A percentile compares a stretch with the other conserved stretches of the same genome.
Evolutionary conservation across 306 rosid genomes (phyloP).

Genomic region (Mimosa pudica): DNA sequence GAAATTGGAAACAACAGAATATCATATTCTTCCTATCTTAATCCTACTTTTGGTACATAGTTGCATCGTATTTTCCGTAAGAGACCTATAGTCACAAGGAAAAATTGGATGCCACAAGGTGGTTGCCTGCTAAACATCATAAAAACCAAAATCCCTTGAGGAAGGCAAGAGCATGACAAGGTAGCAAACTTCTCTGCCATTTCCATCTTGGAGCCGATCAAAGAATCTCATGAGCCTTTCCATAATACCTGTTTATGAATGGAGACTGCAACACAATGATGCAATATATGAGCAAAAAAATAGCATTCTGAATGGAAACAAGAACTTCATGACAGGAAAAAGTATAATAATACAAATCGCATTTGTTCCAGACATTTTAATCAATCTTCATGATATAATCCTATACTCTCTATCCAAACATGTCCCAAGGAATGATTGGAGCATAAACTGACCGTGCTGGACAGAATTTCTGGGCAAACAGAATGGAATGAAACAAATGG

Average conservation of each 20-base stretch:
- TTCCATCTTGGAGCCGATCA: conserved; percentile 32
- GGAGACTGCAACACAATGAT: conserved; percentile 51
- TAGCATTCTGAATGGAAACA: background rate
- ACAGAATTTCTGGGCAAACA: background rate
- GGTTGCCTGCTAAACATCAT: conserved; percentile 35
- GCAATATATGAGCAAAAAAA: conserved; percentile 13
- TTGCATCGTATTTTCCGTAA: conserved; percentile 33
- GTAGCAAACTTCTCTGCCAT: conserved; percentile 18
- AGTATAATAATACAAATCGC: background rate
- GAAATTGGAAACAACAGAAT: conserved; percentile 12
- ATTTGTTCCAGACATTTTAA: background rate
- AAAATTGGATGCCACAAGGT: conserved; percentile 16
- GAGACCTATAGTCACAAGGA: background rate
- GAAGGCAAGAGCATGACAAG: background rate
- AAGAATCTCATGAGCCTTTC: conserved; percentile 73
- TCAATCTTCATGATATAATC: background rate
- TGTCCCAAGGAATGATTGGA: background rate
- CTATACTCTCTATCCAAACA: background rate
- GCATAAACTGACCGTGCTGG: background rate
- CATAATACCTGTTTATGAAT: conserved; percentile 77
- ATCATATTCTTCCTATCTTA: conserved; percentile 27
- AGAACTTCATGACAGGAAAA: conserved; percentile 4
- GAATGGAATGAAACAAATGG: background rate
- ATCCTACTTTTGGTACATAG: conserved; percentile 37
- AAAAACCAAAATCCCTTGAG: conserved; percentile 6